Evolutionary conservation across 148 eudicot genomes (phyloP), one percentile per base, ranked within the genome.

Genomic region (Mesembryanthemum crystallinum): DNA sequence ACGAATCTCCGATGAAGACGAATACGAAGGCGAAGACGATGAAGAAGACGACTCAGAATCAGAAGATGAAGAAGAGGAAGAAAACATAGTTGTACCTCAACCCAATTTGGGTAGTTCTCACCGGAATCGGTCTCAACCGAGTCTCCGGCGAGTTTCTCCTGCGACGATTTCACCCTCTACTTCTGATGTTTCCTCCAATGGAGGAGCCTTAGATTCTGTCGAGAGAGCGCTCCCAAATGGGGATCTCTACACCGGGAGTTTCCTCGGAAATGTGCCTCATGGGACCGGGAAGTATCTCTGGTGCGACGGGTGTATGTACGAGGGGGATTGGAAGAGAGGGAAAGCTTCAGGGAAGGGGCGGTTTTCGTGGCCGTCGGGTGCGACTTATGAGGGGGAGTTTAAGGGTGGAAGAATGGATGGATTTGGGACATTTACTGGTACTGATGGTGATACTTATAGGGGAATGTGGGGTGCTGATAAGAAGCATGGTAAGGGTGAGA

Each of bases 291-390:
- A 85, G 58, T 85, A 85, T 18, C 27, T 85, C 1, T 85, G 88
- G 88, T 51, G 77, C 0, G 88, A 85, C 24, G 88, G 88, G 73
- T 85, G 85, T 72, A 82, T 85, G 85, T 85, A 85, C 43, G 85
- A 82, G 67, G 88, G 88, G 11, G 85, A 80, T 33, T 85, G 85
- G 85, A 17, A 70, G 45, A 29, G 49, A 11, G 87, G 87, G 24
- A 82, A 82, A 63, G 85, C 88, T 5, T 73, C 78, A 9, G 85
- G 88, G 1, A 82, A 82, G 9, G 87, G 87, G 8, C 66, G 77
- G 39, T 85, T 85, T 30, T 82, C 85, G 20, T 85, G 87, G 87
- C 88, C 87, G 18, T 79, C 87, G 0, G 88, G 88, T 5, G 88
- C 85, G 12, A 80, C 83, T 12, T 85, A 79, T 63, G 88, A 85